Conservation (phyloP, 805 yeast species). For the Metschnikowia kunwiensis region DNA sequence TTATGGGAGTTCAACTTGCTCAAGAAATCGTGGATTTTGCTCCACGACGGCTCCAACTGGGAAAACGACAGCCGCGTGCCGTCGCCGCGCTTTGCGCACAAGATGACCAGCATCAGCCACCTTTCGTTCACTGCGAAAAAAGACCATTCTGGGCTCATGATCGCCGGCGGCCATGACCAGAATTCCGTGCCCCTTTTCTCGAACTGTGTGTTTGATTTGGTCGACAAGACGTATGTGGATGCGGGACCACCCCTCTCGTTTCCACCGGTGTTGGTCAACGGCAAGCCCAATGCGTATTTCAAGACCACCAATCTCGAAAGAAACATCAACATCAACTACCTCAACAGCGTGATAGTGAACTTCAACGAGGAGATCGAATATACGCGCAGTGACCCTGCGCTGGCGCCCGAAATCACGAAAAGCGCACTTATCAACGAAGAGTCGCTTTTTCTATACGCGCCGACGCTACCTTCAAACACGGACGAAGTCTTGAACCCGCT, state of each 20-base stretch:
- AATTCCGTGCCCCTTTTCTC: constrained; percentile 30
- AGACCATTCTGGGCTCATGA: constrained; percentile 47
- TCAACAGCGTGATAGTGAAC: constrained; percentile 33
- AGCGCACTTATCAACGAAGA: constrained; percentile 16
- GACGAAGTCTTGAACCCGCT: constrained; percentile 28
- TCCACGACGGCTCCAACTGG: constrained; percentile 38
- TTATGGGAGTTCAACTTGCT: constrained; percentile 64
- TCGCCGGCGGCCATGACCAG: constrained; percentile 52
- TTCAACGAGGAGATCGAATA: constrained; percentile 26
- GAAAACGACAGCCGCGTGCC: constrained; percentile 23
- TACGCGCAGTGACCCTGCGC: neutral
- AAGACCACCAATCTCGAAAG: constrained; percentile 4
- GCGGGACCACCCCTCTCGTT: constrained; percentile 15
- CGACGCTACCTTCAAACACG: constrained; percentile 18
- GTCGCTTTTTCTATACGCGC: constrained; percentile 35
- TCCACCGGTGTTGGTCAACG: constrained; percentile 4
- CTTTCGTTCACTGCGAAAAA: constrained; percentile 35
- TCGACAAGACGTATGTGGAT: constrained; percentile 33
- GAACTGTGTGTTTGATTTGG: constrained; percentile 45
- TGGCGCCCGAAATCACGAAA: neutral
- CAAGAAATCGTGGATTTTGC: constrained; percentile 50
- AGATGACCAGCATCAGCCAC: constrained; percentile 41
- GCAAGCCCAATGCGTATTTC: constrained; percentile 4
- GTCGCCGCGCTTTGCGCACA: constrained; percentile 51
- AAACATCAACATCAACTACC: constrained; percentile 29